phyloP scores from a whole-genome alignment of 768 basidiomycete species.

The Cystobasidium ongulense region DNA sequence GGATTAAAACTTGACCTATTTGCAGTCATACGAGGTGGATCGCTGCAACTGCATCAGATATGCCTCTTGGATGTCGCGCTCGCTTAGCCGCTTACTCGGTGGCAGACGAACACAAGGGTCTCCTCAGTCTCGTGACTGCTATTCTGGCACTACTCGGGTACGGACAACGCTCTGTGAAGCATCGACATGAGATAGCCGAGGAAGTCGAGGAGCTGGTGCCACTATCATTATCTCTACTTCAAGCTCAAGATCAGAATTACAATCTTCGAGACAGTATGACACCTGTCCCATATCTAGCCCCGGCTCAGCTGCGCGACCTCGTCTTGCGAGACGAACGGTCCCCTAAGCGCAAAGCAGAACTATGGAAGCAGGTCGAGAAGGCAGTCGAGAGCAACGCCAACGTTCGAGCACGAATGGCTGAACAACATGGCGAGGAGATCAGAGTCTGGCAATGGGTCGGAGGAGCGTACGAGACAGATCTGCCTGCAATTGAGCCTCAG shows the following conservation, averaged over 20 bases:
- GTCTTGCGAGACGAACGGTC: slow-evolving; percentile 75
- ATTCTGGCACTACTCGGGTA: neutral
- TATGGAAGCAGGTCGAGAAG: slow-evolving; percentile 77
- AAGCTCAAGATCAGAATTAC: slow-evolving; percentile 63
- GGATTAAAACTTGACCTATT: neutral
- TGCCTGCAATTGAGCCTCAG: neutral
- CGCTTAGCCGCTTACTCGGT: slow-evolving; percentile 41
- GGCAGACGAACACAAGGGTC: slow-evolving; percentile 43
- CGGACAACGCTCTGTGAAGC: neutral
- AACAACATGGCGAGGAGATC: slow-evolving; percentile 75
- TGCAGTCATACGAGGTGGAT: slow-evolving; percentile 44
- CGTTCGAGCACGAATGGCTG: slow-evolving; percentile 73
- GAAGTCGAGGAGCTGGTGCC: slow-evolving; percentile 39
- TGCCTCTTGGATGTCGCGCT: slow-evolving; percentile 46
- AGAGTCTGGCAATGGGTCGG: slow-evolving; percentile 90
- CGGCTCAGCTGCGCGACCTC: slow-evolving; percentile 77
- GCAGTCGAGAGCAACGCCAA: slow-evolving; percentile 86
- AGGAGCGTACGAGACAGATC: neutral
- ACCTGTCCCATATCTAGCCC: slow-evolving; percentile 69
- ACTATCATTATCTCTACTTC: neutral
- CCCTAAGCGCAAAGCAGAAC: slow-evolving; percentile 54
- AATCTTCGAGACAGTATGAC: slow-evolving; percentile 69
- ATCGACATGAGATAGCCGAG: neutral
- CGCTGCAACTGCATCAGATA: slow-evolving; percentile 45
- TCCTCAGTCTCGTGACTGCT: slow-evolving; percentile 40